Conservation (phyloP, 257 asterid genomes). For the Solanum bukasovii region DNA sequence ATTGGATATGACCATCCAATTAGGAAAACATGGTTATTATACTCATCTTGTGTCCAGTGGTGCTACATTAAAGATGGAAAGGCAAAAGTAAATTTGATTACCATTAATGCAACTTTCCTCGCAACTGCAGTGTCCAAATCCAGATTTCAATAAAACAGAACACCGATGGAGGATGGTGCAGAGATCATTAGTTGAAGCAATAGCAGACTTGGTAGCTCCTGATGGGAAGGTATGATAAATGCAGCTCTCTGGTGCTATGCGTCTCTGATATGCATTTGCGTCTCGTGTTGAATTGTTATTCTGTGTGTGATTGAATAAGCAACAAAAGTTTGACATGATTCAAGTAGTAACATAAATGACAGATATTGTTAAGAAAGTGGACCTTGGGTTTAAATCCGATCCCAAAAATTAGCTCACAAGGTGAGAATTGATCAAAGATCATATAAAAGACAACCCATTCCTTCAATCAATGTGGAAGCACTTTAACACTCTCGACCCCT, state of each 20-base stretch:
- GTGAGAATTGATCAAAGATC: background rate
- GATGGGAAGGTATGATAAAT: constrained; percentile 56
- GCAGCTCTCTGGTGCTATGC: background rate
- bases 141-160: constrained; percentile 81
- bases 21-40: background rate
- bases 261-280: background rate
- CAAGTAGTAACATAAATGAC: background rate
- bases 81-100: background rate
- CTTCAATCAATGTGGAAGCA: background rate
- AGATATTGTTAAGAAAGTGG: background rate
- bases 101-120: constrained; percentile 4
- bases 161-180: constrained; percentile 87
- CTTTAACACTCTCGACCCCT: too few species aligned
- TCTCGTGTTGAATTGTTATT: background rate
- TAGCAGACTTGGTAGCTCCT: constrained; percentile 40
- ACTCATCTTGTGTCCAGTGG: background rate
- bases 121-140: constrained; percentile 83
- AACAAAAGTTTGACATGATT: background rate
- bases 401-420: background rate
- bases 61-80: background rate
- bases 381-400: background rate
- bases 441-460: background rate
- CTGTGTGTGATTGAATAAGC: background rate
- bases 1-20: background rate
- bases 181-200: constrained; percentile 81